Percentiles rank a stretch among this genome's conserved stretches.
These are phyloP conservation scores for Royoungia palumana DNA, from an alignment of 768 basidiomycete species.

Conservation along the genomic window DNA sequence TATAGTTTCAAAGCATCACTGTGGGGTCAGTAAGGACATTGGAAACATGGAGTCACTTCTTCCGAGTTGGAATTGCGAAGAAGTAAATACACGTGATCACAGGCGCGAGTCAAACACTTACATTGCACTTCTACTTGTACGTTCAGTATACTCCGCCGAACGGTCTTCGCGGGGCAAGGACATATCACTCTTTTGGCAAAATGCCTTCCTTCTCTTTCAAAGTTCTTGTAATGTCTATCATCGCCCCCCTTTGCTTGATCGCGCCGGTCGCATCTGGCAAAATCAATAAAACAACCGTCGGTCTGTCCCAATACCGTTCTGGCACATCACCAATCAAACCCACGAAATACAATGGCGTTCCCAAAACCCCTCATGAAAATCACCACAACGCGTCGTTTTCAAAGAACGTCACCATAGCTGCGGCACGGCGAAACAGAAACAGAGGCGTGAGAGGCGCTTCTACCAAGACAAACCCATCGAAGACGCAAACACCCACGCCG, in stretches of 20 bases:
- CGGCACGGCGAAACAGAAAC: neutral
- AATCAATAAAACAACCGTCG: neutral
- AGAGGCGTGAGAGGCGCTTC: neutral
- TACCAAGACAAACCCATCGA: neutral
- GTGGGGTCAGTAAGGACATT: too few species aligned
- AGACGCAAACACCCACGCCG: constrained; percentile 9
- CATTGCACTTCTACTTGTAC: too few species aligned
- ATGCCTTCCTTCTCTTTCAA: constrained; percentile 15
- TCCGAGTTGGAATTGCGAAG: too few species aligned
- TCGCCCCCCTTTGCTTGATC: constrained; percentile 10
- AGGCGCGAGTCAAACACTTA: too few species aligned
- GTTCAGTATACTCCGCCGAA: too few species aligned
- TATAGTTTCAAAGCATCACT: too few species aligned
- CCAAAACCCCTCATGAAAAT: neutral
- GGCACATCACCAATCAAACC: neutral
- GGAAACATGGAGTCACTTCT: too few species aligned
- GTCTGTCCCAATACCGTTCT: constrained; percentile 6
- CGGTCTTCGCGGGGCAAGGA: too few species aligned
- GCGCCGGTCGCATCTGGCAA: constrained; percentile 9
- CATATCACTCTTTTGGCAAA: too few species aligned
- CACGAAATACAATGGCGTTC: neutral
- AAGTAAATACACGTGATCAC: too few species aligned
- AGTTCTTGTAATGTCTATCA: constrained; percentile 9
- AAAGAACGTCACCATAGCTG: neutral
- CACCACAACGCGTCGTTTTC: constrained; percentile 7